Evolutionary conservation across 805 yeast genomes (phyloP), one percentile per base, ranked within the genome.

Genomic region (Lipomyces anomalus): DNA sequence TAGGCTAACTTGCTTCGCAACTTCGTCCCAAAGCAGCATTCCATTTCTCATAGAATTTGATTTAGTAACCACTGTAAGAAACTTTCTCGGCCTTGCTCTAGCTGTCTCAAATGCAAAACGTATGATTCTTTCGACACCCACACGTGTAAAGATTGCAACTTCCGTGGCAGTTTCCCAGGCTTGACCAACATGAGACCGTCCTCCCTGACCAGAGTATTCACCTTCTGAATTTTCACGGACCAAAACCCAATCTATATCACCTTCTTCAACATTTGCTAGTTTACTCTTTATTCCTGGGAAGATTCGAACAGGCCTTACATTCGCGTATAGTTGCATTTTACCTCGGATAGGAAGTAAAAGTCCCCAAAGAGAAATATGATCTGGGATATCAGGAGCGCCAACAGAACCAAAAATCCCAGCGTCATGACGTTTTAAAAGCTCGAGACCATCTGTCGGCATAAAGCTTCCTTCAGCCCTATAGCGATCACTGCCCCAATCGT

Each of bases 191-290:
- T 52, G 56, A 9, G 55, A 37, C 20, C 56, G 46, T 16, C 56
- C 56, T 5, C 56, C 56, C 13, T 52, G 56, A n/a, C 55, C 55
- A 9, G 55, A 47, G 22, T 51, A 51, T 35, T 51, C 55, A 30
- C 55, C 55, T 30, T 51, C 55, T 18, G 55, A 50, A 34, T 51
- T 51, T 40, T 44, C 45, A n/a, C 50, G 46, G 6, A 46, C 50
- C 6, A 46, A 22, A 16, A 44, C 24, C 50, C 50, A 46, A 40
- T 46, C 50, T 34, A 46, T 38, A 24, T 46, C 50, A 17, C 32
- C 33, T 4, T 43, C 42, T 22, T 32, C 35, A 17, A 29, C 48
- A 21, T 26, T 13, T 16, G 45, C 42, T 6, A 41, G 38, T 11
- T 34, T 11, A 18, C 11, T 7, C 37, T 18, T 34, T 6, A 30